These are phyloP conservation scores for Odonthalia washingtoniensis DNA, from an alignment of 31 red algal genomes.

Conservation along the genomic window DNA sequence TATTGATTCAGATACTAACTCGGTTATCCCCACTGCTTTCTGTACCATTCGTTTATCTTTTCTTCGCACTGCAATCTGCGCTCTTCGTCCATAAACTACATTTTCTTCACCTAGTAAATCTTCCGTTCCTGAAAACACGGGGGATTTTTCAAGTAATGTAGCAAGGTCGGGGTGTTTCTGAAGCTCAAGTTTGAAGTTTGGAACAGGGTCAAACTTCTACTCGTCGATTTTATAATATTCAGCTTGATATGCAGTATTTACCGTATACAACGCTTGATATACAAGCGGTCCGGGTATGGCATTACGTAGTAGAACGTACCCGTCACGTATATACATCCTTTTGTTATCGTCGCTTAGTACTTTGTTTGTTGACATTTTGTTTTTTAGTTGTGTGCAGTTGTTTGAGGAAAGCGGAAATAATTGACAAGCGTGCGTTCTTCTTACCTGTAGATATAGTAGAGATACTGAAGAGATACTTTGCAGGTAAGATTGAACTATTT, in stretches of 20 bases:
- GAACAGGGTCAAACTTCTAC: background rate
- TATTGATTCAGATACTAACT: background rate
- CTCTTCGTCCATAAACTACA: background rate
- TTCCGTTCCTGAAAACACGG: background rate
- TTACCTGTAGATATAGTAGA: too few relatives aligned
- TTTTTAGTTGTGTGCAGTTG: too few relatives aligned
- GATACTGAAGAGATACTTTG: too few relatives aligned
- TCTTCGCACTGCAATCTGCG: too few relatives aligned
- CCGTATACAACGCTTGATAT: conserved; percentile 10
- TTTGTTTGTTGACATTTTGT: background rate
- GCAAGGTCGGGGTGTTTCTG: too few relatives aligned
- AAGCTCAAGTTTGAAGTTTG: too few relatives aligned
- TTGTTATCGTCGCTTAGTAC: conserved; percentile 39
- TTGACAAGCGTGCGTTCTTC: too few relatives aligned
- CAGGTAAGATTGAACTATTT: too few relatives aligned
- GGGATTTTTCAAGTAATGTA: background rate
- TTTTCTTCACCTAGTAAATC: background rate
- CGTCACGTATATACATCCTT: conserved; percentile 48
- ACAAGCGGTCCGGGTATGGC: conserved; percentile 30
- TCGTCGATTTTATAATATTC: conserved; percentile 10
- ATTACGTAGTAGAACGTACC: conserved; percentile 41
- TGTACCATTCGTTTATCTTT: background rate
- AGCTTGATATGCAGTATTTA: conserved; percentile 40
- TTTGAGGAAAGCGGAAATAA: too few relatives aligned
- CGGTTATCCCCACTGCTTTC: background rate